A percentile compares a stretch with the other conserved stretches of the same genome.
Conservation (phyloP, 139 green algal genomes). For the Yamagishiella unicocca region DNA sequence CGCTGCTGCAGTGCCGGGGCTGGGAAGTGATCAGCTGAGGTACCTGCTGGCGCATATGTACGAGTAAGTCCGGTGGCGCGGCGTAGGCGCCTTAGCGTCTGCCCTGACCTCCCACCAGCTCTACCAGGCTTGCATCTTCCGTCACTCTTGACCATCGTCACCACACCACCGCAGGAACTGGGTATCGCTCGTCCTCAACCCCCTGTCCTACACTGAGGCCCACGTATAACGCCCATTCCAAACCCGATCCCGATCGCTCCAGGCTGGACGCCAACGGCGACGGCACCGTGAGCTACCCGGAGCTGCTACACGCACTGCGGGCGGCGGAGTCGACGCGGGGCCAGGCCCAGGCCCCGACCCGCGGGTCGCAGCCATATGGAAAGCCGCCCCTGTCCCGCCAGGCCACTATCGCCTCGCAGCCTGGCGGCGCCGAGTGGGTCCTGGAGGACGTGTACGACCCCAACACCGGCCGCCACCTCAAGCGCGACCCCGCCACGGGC, state of each 20-base stretch:
- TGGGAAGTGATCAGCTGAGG: slow-evolving; percentile 23
- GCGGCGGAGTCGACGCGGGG: neutral
- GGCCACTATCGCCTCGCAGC: neutral
- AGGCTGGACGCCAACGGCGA: slow-evolving; percentile 52
- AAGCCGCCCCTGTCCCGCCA: neutral
- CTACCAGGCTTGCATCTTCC: too few relatives aligned
- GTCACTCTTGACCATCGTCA: too few relatives aligned
- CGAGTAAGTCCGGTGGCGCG: neutral
- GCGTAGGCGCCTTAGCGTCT: neutral
- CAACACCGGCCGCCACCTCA: slow-evolving; percentile 21
- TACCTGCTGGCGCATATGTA: slow-evolving; percentile 46
- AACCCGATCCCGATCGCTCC: too few relatives aligned
- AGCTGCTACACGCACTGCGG: slow-evolving; percentile 45
- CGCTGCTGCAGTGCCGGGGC: neutral
- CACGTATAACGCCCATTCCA: too few relatives aligned
- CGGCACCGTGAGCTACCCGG: slow-evolving; percentile 18
- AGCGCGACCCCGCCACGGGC: slow-evolving; percentile 43
- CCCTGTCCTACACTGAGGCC: too few relatives aligned
- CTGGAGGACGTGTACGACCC: slow-evolving; percentile 51
- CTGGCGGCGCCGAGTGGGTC: slow-evolving; percentile 31
- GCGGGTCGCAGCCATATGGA: neutral
- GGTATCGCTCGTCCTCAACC: too few relatives aligned
- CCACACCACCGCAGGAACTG: too few relatives aligned
- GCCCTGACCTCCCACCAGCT: too few relatives aligned
- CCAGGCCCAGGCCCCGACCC: neutral